These are phyloP conservation scores for Trifolium pratense DNA, from an alignment of 306 rosid genomes.

Conservation along the genomic window DNA sequence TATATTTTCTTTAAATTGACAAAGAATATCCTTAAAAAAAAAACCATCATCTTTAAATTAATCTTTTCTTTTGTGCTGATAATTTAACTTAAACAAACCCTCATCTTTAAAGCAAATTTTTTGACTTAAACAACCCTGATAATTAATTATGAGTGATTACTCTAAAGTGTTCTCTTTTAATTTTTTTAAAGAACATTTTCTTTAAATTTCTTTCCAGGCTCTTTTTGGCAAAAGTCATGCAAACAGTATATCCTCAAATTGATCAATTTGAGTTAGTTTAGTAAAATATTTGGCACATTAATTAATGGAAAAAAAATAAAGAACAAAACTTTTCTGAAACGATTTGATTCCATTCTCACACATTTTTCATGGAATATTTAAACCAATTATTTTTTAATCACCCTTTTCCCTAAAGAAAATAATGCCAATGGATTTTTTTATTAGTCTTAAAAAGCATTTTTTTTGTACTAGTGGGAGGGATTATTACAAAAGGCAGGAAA, in stretches of 20 bases:
- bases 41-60: no score
- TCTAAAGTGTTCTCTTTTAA: background rate
- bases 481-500: background rate
- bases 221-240: conserved; percentile 16
- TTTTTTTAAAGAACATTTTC: background rate
- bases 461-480: no score
- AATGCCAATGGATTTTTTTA: background rate
- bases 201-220: conserved; percentile 1
- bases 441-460: no score
- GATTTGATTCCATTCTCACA: conserved; percentile 32
- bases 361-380: conserved; percentile 12
- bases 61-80: no score
- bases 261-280: background rate
- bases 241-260: conserved; percentile 24
- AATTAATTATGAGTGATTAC: no score
- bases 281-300: conserved; percentile 31
- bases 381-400: background rate
- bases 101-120: no score
- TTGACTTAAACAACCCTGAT: no score
- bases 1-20: no score
- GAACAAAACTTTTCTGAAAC: conserved; percentile 29
- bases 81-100: no score
- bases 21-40: no score
- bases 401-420: conserved; percentile 30
- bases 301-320: conserved; percentile 37